A percentile compares a stretch with the other conserved stretches of the same genome.
Conservation (phyloP, 148 eudicot species). For the Chenopodium suecicum region DNA sequence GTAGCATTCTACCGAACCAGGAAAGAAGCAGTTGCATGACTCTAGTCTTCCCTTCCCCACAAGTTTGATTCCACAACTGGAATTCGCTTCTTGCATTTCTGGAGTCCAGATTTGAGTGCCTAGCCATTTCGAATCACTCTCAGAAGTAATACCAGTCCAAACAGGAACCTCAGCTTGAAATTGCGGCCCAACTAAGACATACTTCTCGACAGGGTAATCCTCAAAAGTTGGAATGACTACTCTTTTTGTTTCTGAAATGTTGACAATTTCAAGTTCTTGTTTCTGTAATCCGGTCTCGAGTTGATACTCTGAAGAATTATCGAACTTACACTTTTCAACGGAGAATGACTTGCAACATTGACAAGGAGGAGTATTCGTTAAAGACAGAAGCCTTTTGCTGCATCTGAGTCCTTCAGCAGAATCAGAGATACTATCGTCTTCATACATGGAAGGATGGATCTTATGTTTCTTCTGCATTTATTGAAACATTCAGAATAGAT, state of each 20-base stretch:
- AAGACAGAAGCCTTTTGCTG: conserved; percentile 53
- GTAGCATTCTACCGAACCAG: conserved; percentile 62
- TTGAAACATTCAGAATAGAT: conserved; percentile 6
- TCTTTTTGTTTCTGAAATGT: conserved; percentile 23
- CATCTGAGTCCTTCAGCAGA: conserved; percentile 44
- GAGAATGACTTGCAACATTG: conserved; percentile 46
- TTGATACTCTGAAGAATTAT: conserved; percentile 17
- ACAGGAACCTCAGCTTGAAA: conserved; percentile 73
- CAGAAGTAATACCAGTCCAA: conserved; percentile 50
- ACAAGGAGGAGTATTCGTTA: conserved; percentile 40
- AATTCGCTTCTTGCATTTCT: conserved; percentile 23
- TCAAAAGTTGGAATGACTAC: conserved; percentile 15
- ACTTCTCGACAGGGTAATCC: conserved; percentile 31
- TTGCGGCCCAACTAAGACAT: conserved; percentile 49
- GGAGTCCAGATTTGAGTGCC: conserved; percentile 74
- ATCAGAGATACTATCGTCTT: conserved; percentile 35
- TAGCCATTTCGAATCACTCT: conserved; percentile 80
- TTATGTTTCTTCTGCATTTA: conserved; percentile 55
- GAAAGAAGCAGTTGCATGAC: conserved; percentile 50
- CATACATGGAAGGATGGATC: conserved; percentile 74
- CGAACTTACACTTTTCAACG: conserved; percentile 23
- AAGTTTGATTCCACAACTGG: conserved; percentile 6
- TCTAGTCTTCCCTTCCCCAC: conserved; percentile 43
- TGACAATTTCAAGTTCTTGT: conserved; percentile 24
- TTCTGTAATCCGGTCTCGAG: conserved; percentile 17